Percentiles rank a stretch among this genome's conserved stretches.
phyloP scores from a whole-genome alignment of 2,329 filamentous ascomycete species.

The Colletotrichum gloeosporioides region DNA sequence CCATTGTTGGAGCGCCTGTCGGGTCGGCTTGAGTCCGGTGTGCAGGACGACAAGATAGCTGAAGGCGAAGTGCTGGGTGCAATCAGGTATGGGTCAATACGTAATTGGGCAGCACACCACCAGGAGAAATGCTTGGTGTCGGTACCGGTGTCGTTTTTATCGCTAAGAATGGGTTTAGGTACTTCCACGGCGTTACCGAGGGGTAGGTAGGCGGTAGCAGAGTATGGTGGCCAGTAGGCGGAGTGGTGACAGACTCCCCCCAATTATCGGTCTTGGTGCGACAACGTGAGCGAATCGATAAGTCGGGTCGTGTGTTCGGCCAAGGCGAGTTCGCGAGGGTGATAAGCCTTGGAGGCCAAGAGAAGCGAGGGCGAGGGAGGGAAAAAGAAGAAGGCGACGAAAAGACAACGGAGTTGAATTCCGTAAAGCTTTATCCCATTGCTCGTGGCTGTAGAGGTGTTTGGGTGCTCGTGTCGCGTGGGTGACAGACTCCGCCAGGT shows the following conservation, averaged over 20 bases:
- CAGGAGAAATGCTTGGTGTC: constrained; percentile 1
- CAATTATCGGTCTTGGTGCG: not conserved
- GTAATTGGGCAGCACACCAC: constrained; percentile 20
- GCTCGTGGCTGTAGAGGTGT: constrained; percentile 11
- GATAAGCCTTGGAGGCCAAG: constrained; percentile 4
- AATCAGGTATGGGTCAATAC: constrained; percentile 8
- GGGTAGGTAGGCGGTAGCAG: not conserved
- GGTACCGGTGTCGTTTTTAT: not conserved
- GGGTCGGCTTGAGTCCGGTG: constrained; percentile 7
- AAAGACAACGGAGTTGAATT: not conserved
- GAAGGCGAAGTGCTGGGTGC: not conserved
- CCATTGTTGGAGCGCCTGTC: not conserved
- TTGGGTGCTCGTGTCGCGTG: not conserved
- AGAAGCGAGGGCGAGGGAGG: not conserved
- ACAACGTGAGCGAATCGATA: constrained; percentile 6
- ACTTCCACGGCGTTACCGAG: constrained; percentile 15
- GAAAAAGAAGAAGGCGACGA: not conserved
- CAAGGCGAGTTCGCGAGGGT: not conserved
- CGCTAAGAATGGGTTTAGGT: not conserved
- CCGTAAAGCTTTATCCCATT: constrained; percentile 15
- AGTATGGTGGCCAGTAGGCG: not conserved
- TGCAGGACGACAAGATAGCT: not conserved
- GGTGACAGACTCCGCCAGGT: not conserved
- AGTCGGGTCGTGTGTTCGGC: not conserved
- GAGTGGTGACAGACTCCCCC: not conserved